phyloP scores from a whole-genome alignment of 1,284 basidiomycete species.

The Ustilago tritici region DNA sequence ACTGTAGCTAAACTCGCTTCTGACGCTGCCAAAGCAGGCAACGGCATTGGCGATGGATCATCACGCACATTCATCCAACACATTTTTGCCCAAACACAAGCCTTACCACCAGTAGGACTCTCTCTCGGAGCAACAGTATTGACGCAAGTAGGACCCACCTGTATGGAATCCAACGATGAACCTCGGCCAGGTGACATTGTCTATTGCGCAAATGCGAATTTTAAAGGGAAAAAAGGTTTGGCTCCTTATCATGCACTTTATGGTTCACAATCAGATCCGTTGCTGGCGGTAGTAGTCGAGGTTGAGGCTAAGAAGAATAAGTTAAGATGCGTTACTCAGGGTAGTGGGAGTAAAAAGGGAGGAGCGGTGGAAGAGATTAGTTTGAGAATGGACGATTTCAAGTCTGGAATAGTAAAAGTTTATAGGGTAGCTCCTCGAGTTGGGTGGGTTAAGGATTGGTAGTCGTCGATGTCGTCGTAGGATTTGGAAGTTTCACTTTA shows the following conservation, averaged over 20 bases:
- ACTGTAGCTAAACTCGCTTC: conserved; percentile 75
- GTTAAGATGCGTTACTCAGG: conserved; percentile 72
- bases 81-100: conserved; percentile 76
- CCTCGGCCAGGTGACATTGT: conserved; percentile 88
- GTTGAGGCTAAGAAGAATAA: conserved; percentile 71
- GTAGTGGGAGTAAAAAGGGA: conserved; percentile 71
- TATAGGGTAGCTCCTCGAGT: conserved; percentile 48
- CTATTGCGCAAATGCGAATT: conserved; percentile 79
- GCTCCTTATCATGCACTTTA: conserved; percentile 78
- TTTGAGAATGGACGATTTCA: conserved; percentile 88
- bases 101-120: conserved; percentile 66
- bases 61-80: conserved; percentile 81
- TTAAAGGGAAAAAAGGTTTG: conserved; percentile 87
- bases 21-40: conserved; percentile 78
- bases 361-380: conserved; percentile 79
- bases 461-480: neutral
- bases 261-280: conserved; percentile 75
- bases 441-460: conserved; percentile 49
- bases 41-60: conserved; percentile 81
- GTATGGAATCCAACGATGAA: conserved; percentile 80
- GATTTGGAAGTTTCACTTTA: too few relatives aligned
- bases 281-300: conserved; percentile 82
- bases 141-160: conserved; percentile 76
- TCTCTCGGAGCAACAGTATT: conserved; percentile 44
- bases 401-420: conserved; percentile 78